phyloP scores from a whole-genome alignment of 768 basidiomycete species.

The Brasilioporus rufonigricans region DNA sequence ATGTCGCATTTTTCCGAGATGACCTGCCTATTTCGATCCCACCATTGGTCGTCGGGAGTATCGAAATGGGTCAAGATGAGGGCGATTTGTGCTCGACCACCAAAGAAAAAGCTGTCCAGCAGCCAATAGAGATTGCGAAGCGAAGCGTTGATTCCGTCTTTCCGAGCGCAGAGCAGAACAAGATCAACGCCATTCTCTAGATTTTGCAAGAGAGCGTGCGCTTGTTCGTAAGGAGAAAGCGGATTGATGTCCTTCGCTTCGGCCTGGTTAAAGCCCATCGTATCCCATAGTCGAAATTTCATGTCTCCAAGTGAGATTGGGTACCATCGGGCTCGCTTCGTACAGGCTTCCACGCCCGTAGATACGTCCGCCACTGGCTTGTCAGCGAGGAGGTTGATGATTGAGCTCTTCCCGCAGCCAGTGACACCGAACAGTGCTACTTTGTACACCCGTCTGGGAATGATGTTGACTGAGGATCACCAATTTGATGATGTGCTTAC shows the following conservation, averaged over 20 bases:
- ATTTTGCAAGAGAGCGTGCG: constrained; percentile 33
- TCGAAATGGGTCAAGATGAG: constrained; percentile 41
- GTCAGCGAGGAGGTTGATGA: constrained; percentile 30
- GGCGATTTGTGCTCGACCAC: constrained; percentile 33
- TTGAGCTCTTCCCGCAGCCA: constrained; percentile 32
- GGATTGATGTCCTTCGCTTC: constrained; percentile 12
- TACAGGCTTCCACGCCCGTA: constrained; percentile 32
- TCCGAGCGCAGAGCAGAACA: constrained; percentile 39
- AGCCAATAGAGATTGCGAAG: constrained; percentile 37
- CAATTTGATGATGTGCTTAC: constrained; percentile 13
- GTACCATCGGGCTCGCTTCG: constrained; percentile 27
- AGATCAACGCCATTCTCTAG: constrained; percentile 38
- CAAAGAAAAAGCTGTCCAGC: constrained; percentile 39
- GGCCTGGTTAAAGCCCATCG: constrained; percentile 33
- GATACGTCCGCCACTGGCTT: constrained; percentile 29
- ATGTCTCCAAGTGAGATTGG: constrained; percentile 19
- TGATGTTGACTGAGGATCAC: constrained; percentile 1
- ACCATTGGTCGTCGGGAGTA: constrained; percentile 36
- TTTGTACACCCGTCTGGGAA: constrained; percentile 20
- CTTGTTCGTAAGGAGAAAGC: constrained; percentile 27
- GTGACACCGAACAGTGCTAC: constrained; percentile 28
- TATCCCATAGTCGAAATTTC: constrained; percentile 33
- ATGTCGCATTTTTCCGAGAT: constrained; percentile 18
- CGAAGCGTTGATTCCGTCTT: constrained; percentile 35
- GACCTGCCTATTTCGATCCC: constrained; percentile 30